These are phyloP conservation scores for Paraphaeosphaeria minitans DNA, from an alignment of 2,329 filamentous ascomycete genomes.

Conservation along the genomic window DNA sequence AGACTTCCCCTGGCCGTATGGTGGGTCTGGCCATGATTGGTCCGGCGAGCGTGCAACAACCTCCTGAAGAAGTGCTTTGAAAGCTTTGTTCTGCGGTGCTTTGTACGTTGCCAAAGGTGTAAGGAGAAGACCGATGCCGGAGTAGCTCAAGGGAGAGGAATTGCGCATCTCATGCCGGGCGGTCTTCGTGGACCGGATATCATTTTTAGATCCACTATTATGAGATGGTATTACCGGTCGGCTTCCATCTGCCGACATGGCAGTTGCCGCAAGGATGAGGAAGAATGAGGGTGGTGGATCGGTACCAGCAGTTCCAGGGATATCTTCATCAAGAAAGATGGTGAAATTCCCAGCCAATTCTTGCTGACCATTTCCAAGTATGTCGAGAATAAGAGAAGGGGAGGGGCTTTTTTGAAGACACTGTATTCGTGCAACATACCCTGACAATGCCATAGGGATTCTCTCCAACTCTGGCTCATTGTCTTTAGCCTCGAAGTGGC, in stretches of 20 bases:
- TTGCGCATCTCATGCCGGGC: not conserved
- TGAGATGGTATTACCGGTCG: not conserved
- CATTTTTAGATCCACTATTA: not conserved
- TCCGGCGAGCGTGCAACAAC: not conserved
- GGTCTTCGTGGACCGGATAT: not conserved
- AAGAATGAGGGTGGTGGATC: not conserved
- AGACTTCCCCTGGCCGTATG: constrained; percentile 2
- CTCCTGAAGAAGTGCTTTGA: not conserved
- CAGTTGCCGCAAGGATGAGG: not conserved
- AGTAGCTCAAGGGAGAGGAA: not conserved
- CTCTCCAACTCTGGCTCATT: not conserved
- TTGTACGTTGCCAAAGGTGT: not conserved
- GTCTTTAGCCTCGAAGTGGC: not conserved
- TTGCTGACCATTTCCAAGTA: not conserved
- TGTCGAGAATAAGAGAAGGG: not conserved
- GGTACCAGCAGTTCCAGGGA: not conserved
- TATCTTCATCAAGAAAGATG: not conserved
- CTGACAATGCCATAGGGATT: not conserved
- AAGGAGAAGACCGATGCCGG: not conserved
- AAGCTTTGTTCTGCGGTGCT: not conserved
- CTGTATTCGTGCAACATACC: not conserved
- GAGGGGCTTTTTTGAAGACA: not conserved
- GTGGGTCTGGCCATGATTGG: constrained; percentile 1
- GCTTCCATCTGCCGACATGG: not conserved
- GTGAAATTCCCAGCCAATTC: not conserved